These are phyloP conservation scores for Fusarium bactridioides DNA, from an alignment of 2,329 filamentous ascomycete species.

Conservation along the genomic window DNA sequence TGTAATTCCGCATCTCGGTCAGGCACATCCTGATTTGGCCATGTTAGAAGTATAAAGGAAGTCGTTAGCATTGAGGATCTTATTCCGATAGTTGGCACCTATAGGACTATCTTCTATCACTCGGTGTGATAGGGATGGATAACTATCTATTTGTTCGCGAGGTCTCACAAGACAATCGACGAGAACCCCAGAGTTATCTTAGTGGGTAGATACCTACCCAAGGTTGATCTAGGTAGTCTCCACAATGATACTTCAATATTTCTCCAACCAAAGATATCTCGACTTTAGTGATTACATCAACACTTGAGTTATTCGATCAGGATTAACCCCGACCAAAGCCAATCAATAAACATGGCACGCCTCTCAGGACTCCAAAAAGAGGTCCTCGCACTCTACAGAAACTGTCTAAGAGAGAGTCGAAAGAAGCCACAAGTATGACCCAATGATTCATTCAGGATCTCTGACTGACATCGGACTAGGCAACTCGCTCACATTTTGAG, in stretches of 20 bases:
- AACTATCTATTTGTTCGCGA: not conserved
- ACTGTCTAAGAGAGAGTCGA: conserved; percentile 81
- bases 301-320: not conserved
- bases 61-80: no score
- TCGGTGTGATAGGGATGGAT: not conserved
- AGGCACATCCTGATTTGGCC: not conserved
- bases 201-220: not conserved
- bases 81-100: no score
- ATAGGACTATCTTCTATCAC: not conserved
- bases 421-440: conserved; percentile 75
- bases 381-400: conserved; percentile 84
- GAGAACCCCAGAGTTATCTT: not conserved
- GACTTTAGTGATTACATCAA: conserved; percentile 10
- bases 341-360: conserved; percentile 33
- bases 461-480: conserved; percentile 44
- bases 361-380: conserved; percentile 91
- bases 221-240: not conserved
- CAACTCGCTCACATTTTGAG: conserved; percentile 67
- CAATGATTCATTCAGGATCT: not conserved
- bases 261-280: not conserved
- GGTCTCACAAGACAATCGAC: not conserved
- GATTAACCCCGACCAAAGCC: not conserved
- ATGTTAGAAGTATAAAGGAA: not conserved
- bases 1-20: not conserved
- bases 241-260: conserved; percentile 16